Conservation (phyloP, 2,329 filamentous ascomycete species). For the Trichoderma sp. region DNA sequence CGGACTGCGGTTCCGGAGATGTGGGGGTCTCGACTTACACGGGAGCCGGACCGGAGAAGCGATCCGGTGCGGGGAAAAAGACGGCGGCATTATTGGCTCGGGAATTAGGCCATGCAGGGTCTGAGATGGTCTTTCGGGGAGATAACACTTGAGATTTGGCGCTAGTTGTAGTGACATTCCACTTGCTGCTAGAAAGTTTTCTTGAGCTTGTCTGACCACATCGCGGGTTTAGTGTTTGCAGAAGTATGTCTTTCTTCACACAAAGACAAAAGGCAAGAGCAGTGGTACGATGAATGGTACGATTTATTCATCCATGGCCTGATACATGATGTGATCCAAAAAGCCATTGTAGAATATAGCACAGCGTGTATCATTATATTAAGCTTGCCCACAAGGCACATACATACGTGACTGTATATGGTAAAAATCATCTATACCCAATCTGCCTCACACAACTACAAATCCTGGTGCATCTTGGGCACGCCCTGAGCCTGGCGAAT, state of each 20-base stretch:
- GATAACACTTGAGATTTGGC: not conserved
- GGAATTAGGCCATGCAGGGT: not conserved
- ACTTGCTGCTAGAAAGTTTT: not conserved
- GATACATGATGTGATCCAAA: not conserved
- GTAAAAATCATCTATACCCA: not conserved
- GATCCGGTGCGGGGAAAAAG: constrained; percentile 2
- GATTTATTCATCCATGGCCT: not conserved
- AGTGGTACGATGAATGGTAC: not conserved
- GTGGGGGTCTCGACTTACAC: not conserved
- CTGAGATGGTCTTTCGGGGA: not conserved
- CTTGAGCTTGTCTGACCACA: constrained; percentile 6
- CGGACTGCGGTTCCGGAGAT: not conserved
- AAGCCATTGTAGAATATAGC: not conserved
- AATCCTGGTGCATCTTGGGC: constrained; percentile 15
- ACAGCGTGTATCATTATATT: constrained; percentile 3
- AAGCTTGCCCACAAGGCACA: not conserved
- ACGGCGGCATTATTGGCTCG: not conserved
- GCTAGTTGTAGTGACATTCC: not conserved
- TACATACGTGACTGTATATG: not conserved
- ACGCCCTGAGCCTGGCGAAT: constrained; percentile 13
- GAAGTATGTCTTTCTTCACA: not conserved
- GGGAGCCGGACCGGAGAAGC: not conserved
- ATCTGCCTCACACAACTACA: constrained; percentile 1
- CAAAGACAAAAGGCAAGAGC: not conserved
- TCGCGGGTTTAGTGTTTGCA: not conserved